Conservation (phyloP, 78 protist genomes). For the Trichosphaerium sp. region DNA sequence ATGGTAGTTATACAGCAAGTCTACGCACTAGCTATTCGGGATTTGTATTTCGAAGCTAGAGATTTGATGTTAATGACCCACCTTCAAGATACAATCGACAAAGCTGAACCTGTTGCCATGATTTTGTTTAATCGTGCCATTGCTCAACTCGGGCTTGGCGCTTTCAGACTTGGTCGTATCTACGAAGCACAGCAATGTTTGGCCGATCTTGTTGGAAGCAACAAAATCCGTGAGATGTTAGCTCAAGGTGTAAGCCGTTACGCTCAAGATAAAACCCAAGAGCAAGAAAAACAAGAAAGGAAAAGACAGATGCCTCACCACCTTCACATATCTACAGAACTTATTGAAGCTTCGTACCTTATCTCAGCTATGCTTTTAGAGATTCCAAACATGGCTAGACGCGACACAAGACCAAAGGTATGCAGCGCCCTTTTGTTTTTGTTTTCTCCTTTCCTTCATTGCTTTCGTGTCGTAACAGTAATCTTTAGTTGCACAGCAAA, state of each 20-base stretch:
- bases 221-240: slow-evolving; percentile 64
- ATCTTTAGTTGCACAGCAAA: too few species aligned
- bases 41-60: slow-evolving; percentile 59
- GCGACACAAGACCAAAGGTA: too few species aligned
- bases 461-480: too few species aligned
- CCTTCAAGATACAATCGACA: slow-evolving; percentile 59
- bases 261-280: slow-evolving; percentile 34
- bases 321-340: slow-evolving; percentile 88
- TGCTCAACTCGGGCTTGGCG: slow-evolving; percentile 89
- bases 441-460: too few species aligned
- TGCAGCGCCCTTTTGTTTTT: too few species aligned
- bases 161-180: slow-evolving; percentile 81
- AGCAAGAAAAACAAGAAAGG: slow-evolving; percentile 59
- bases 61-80: slow-evolving; percentile 82
- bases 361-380: slow-evolving; percentile 81
- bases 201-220: slow-evolving; percentile 27
- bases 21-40: slow-evolving; percentile 34
- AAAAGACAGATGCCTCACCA: slow-evolving; percentile 81
- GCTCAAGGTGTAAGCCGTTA: slow-evolving; percentile 65
- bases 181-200: slow-evolving; percentile 72
- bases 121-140: slow-evolving; percentile 85
- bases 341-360: slow-evolving; percentile 80
- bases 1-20: too few species aligned
- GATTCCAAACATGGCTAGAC: slow-evolving; percentile 76
- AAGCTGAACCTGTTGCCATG: slow-evolving; percentile 48